These are phyloP conservation scores for Sporothrix humicola DNA, from an alignment of 2,329 filamentous ascomycete genomes.

Conservation along the genomic window DNA sequence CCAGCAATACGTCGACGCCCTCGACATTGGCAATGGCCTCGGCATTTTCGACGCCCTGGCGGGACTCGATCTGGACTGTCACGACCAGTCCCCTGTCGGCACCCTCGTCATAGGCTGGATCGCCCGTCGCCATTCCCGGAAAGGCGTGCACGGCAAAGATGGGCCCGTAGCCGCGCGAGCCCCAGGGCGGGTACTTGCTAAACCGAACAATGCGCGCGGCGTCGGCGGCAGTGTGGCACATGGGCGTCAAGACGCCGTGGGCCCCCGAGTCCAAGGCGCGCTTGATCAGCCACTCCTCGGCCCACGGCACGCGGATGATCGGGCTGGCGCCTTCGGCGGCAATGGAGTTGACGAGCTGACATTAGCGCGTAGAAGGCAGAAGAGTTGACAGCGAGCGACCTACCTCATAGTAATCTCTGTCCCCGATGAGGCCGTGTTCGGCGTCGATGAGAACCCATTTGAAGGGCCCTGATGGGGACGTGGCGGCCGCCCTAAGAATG, in stretches of 20 bases:
- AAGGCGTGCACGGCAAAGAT: slow-evolving; percentile 42
- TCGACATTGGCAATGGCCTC: slow-evolving; percentile 51
- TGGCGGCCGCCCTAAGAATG: slow-evolving; percentile 35
- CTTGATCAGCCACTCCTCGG: slow-evolving; percentile 67
- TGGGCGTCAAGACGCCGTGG: slow-evolving; percentile 62
- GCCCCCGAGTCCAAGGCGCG: slow-evolving; percentile 64
- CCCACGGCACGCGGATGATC: slow-evolving; percentile 55
- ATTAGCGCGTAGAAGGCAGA: too few species aligned
- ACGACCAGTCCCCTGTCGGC: slow-evolving; percentile 44
- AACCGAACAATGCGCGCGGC: slow-evolving; percentile 38
- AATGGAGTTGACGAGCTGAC: slow-evolving; percentile 43
- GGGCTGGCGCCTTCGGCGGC: slow-evolving; percentile 48
- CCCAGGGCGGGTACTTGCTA: slow-evolving; percentile 37
- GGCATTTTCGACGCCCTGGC: slow-evolving; percentile 49
- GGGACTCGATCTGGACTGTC: slow-evolving; percentile 51
- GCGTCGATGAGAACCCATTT: slow-evolving; percentile 48
- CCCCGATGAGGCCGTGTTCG: slow-evolving; percentile 49
- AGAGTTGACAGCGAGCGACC: neutral
- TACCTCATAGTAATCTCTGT: slow-evolving; percentile 46
- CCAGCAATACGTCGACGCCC: slow-evolving; percentile 50
- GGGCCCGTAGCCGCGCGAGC: slow-evolving; percentile 42
- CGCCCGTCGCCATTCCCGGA: slow-evolving; percentile 40
- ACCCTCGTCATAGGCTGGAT: slow-evolving; percentile 43
- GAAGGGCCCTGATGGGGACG: slow-evolving; percentile 16
- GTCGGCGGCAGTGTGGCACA: slow-evolving; percentile 40